Percentiles rank a stretch among this genome's conserved stretches.
Evolutionary conservation across 768 basidiomycete species (phyloP).

Genomic region (Phanerodontia chrysosporium): DNA sequence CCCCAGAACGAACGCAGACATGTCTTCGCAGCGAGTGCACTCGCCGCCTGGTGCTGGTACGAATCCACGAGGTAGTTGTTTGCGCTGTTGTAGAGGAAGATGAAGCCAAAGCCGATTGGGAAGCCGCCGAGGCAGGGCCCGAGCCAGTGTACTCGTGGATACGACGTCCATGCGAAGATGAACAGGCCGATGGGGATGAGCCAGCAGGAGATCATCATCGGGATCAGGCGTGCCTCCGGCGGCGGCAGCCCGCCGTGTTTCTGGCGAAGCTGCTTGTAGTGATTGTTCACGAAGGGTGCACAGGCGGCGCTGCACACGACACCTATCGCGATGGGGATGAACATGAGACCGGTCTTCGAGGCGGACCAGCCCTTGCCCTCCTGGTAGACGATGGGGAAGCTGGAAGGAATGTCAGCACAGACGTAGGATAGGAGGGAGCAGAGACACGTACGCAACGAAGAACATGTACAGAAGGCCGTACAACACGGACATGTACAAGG

Average conservation of each 20-base stretch:
- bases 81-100: slow-evolving; percentile 60
- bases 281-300: slow-evolving; percentile 9
- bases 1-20: slow-evolving; percentile 42
- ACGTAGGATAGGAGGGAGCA: background rate
- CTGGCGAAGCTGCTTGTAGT: slow-evolving; percentile 21
- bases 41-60: slow-evolving; percentile 44
- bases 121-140: slow-evolving; percentile 36
- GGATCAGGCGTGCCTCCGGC: slow-evolving; percentile 57
- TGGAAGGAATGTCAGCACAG: background rate
- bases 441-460: slow-evolving; percentile 44
- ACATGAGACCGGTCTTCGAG: slow-evolving; percentile 43
- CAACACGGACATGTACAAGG: slow-evolving; percentile 60
- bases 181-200: slow-evolving; percentile 55
- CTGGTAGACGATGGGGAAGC: slow-evolving; percentile 44
- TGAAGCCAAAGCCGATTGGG: slow-evolving; percentile 48
- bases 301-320: slow-evolving; percentile 27
- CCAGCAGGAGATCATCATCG: slow-evolving; percentile 54
- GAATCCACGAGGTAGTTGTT: slow-evolving; percentile 54
- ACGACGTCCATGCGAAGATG: slow-evolving; percentile 49
- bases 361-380: slow-evolving; percentile 44
- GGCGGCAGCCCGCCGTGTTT: slow-evolving; percentile 31
- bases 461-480: slow-evolving; percentile 60
- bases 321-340: slow-evolving; percentile 45
- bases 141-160: slow-evolving; percentile 39
- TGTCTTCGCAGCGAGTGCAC: slow-evolving; percentile 61